Conservation (phyloP, 1,284 basidiomycete species). For the Trichosporon asahii region DNA sequence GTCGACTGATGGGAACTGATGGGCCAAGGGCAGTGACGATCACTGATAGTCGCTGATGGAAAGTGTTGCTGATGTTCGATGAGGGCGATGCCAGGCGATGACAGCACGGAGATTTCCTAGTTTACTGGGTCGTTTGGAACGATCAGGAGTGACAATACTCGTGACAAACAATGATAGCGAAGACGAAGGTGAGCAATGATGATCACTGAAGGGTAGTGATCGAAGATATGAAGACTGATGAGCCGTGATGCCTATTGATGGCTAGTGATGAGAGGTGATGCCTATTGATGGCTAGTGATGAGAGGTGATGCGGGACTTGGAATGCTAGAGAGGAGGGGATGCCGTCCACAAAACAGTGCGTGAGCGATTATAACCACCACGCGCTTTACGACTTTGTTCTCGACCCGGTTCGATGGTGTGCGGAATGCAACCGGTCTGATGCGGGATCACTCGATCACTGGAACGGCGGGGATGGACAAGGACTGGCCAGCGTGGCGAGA, state of each 20-base stretch:
- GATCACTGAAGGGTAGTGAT: background rate
- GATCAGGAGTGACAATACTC: background rate
- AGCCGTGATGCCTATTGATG: background rate
- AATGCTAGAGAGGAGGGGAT: background rate
- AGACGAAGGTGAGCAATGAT: background rate
- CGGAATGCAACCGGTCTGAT: background rate
- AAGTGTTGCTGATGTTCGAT: background rate
- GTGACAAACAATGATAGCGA: background rate
- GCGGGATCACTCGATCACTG: background rate
- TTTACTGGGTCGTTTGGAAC: background rate
- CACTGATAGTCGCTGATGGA: background rate
- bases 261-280: too few species aligned
- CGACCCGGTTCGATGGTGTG: background rate
- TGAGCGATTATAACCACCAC: background rate
- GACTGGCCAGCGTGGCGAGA: background rate
- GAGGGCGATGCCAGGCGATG: background rate
- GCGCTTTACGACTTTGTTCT: background rate
- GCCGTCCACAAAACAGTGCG: background rate
- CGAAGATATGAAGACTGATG: background rate
- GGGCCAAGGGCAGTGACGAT: background rate
- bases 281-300: background rate
- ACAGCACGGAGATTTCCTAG: background rate
- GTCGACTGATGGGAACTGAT: background rate
- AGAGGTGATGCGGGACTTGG: background rate
- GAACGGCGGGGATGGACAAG: background rate